A percentile compares a stretch with the other conserved stretches of the same genome.
Conservation (phyloP, 2,329 filamentous ascomycete species). For the Alternaria novae-zelandiae region DNA sequence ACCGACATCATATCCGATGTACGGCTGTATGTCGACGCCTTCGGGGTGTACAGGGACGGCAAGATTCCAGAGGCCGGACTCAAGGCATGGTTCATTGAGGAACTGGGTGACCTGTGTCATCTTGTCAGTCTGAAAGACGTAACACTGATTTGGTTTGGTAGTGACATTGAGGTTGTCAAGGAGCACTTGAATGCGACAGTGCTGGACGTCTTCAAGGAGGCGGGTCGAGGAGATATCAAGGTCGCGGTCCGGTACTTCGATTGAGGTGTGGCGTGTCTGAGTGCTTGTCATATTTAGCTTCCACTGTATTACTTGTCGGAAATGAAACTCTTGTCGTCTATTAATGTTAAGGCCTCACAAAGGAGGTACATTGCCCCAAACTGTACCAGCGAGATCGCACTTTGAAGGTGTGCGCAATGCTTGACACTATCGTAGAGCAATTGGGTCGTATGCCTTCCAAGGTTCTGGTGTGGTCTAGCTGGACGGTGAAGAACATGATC, state of each 20-base stretch:
- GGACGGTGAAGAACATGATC: neutral
- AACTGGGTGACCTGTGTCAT: neutral
- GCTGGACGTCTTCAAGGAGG: neutral
- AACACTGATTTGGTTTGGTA: conserved; percentile 1
- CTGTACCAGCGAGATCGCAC: neutral
- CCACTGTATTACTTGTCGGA: neutral
- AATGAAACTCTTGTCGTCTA: neutral
- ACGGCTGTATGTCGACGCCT: neutral
- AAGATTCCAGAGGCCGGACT: conserved; percentile 1
- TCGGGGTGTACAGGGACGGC: conserved; percentile 2
- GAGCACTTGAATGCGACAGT: neutral
- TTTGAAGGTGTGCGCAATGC: neutral
- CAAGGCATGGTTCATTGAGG: neutral
- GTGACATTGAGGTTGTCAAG: neutral
- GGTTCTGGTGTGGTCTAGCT: neutral
- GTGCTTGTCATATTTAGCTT: neutral
- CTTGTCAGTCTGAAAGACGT: neutral
- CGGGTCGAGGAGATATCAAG: neutral
- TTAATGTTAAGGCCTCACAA: neutral
- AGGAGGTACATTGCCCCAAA: accelerated
- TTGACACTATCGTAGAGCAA: neutral
- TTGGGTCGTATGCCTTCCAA: neutral
- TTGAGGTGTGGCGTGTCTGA: neutral
- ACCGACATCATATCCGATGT: neutral
- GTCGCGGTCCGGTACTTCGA: neutral